Evolutionary conservation across 805 yeast species (phyloP).

Genomic region (Vanderwaltozyma polyspora): DNA sequence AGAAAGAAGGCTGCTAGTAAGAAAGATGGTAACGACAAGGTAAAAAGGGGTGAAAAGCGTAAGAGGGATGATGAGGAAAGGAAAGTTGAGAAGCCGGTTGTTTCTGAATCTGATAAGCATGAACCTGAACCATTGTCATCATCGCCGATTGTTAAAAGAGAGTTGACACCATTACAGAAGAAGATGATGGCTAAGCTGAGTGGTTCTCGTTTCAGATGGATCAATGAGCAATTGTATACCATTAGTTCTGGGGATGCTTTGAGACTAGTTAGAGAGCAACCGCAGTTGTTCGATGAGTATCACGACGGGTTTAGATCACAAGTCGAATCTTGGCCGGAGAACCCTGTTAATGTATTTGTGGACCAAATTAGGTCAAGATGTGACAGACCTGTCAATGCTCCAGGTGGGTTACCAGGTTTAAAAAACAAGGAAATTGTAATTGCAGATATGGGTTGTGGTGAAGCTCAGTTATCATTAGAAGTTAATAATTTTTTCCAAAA

Average conservation of each 20-base stretch:
- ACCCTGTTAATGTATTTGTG: constrained; percentile 89
- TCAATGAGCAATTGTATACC: constrained; percentile 93
- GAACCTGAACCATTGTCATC: constrained; percentile 4
- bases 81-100: background rate
- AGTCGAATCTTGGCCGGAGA: constrained; percentile 96
- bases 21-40: constrained; percentile 14
- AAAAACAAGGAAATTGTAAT: constrained; percentile 49
- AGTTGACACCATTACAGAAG: constrained; percentile 78
- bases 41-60: constrained; percentile 5
- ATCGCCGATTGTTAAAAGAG: constrained; percentile 19
- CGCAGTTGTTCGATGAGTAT: constrained; percentile 83
- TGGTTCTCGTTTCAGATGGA: constrained; percentile 96
- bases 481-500: constrained; percentile 39
- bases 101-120: constrained; percentile 1
- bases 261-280: constrained; percentile 62
- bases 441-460: constrained; percentile 99
- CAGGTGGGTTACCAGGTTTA: constrained; percentile 87
- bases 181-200: constrained; percentile 92
- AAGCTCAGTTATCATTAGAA: constrained; percentile 74
- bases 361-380: constrained; percentile 52
- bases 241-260: constrained; percentile 69
- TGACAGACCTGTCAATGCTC: constrained; percentile 70
- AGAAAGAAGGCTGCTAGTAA: constrained; percentile 15
- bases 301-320: constrained; percentile 93
- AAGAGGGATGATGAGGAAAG: constrained; percentile 4